phyloP scores from a whole-genome alignment of 2,329 filamentous ascomycete genomes.

The Lecanoromycetidae sp. region DNA sequence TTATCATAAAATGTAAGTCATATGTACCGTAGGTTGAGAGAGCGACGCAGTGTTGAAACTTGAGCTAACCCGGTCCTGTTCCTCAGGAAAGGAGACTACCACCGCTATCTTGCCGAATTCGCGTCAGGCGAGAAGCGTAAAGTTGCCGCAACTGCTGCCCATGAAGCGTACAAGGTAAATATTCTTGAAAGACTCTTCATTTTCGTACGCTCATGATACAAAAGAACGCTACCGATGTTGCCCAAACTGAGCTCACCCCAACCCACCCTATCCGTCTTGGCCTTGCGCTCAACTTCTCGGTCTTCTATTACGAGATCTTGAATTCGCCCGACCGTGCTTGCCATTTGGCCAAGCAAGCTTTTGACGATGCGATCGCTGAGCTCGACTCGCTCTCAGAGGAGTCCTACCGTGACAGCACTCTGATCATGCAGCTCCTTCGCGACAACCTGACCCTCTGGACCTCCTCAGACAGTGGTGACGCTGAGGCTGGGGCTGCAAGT shows the following conservation, averaged over 20 bases:
- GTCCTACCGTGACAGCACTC: slow-evolving; percentile 96
- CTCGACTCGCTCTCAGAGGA: slow-evolving; percentile 96
- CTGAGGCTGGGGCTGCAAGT: slow-evolving; percentile 48
- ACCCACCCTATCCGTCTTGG: slow-evolving; percentile 97
- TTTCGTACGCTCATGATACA: slow-evolving; percentile 15
- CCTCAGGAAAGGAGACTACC: slow-evolving; percentile 91
- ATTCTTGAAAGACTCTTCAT: not conserved
- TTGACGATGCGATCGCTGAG: slow-evolving; percentile 97
- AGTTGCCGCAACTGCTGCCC: slow-evolving; percentile 71
- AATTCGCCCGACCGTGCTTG: slow-evolving; percentile 96
- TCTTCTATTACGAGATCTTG: slow-evolving; percentile 98
- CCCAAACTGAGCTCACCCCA: slow-evolving; percentile 91
- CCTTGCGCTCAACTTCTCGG: slow-evolving; percentile 96
- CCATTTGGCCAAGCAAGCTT: slow-evolving; percentile 97
- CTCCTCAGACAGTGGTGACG: slow-evolving; percentile 77
- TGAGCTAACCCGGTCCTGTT: slow-evolving; percentile 14
- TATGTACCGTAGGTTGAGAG: not conserved
- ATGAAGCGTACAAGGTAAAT: slow-evolving; percentile 93
- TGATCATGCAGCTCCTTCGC: slow-evolving; percentile 98
- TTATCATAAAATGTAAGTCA: slow-evolving; percentile 95
- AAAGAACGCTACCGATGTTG: slow-evolving; percentile 92
- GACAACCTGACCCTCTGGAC: slow-evolving; percentile 98
- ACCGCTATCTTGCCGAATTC: slow-evolving; percentile 91
- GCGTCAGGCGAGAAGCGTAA: slow-evolving; percentile 87
- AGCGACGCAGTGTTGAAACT: slow-evolving; percentile 5